A percentile compares a stretch with the other conserved stretches of the same genome.
These are phyloP conservation scores for Cryptococcus hybrid DNA, from an alignment of 1,284 basidiomycete genomes.

Conservation along the genomic window DNA sequence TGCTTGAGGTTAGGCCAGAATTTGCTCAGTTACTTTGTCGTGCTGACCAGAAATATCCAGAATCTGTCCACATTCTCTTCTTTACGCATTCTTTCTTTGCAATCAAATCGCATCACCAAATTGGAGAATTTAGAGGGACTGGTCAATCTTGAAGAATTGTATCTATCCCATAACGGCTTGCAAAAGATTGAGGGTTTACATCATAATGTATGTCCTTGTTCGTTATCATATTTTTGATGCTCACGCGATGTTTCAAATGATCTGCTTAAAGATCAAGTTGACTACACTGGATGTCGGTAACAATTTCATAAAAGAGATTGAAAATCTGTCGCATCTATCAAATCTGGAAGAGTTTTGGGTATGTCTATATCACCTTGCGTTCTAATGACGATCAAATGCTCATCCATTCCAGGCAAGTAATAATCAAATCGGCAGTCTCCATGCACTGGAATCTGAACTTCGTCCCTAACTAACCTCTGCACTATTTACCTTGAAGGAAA, in stretches of 20 bases:
- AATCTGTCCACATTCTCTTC: conserved; percentile 63
- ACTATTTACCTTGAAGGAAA: conserved; percentile 96
- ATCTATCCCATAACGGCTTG: conserved; percentile 92
- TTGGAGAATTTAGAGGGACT: conserved; percentile 75
- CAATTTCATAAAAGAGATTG: conserved; percentile 76
- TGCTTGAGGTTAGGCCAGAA: conserved; percentile 64
- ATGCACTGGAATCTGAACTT: conserved; percentile 70
- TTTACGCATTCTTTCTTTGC: conserved; percentile 79
- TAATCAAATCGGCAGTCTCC: conserved; percentile 74
- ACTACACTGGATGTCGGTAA: conserved; percentile 84
- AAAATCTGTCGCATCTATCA: conserved; percentile 74
- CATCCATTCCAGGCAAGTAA: conserved; percentile 69
- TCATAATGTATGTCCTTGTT: conserved; percentile 61
- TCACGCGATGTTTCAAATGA: background rate
- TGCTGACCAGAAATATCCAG: conserved; percentile 18
- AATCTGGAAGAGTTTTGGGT: conserved; percentile 93
- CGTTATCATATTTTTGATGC: background rate
- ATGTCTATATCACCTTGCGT: conserved; percentile 28
- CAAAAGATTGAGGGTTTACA: conserved; percentile 81
- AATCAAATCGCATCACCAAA: conserved; percentile 90
- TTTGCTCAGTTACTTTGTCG: conserved; percentile 3
- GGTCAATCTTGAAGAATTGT: conserved; percentile 79
- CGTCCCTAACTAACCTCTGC: conserved; percentile 64
- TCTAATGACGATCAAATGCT: background rate
- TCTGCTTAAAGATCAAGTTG: conserved; percentile 61